Evolutionary conservation across 805 yeast genomes (phyloP), one percentile per base, ranked within the genome.

Genomic region (Suhomyces prunicola): DNA sequence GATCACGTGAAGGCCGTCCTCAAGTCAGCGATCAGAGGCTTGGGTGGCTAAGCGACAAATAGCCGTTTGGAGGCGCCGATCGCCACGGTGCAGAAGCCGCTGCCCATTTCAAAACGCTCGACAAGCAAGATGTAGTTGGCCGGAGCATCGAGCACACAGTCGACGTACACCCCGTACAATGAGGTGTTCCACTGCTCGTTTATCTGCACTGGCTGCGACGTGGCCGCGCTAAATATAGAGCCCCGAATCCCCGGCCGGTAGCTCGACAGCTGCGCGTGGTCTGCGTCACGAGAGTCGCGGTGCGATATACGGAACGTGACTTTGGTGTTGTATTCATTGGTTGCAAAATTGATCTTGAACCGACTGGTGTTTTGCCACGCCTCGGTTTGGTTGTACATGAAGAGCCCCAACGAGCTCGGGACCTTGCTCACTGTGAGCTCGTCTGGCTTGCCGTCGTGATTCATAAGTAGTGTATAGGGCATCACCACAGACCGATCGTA

Each of bases 61-160:
- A 24, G 26, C 29, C 24, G 19, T 6, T 42, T 42, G 45, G 45
- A 24, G 45, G 45, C 15, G 13, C 42, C 42, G 42, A 39, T 5
- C 42, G 19, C 42, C 24, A 79, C 69, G 6, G 66, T 54, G 22
- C 76, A 59, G 3, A 55, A 57, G 6, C 81, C 84, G 4, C 56
- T 49, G 0, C 85, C 85, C 5, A 63, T 58, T 54, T 80, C 85
- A 53, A 80, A 77, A 40, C 85, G 59, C 57, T 80, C 85, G n/a
- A 78, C 63, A 22, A 80, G 60, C 7, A 80, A 53, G 4, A 78
- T 65, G 51, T 77, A 76, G 5, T 54, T 56, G 0, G 70, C 75
- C 2, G 68, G 64, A 2, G 51, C 54, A 0, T 61, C 60, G 3
- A 70, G 44, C 4, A 42, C 40, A 46, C 68, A 64, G 44, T 73